phyloP scores from a whole-genome alignment of 2,329 filamentous ascomycete genomes.

The Pezicula carpinea region DNA sequence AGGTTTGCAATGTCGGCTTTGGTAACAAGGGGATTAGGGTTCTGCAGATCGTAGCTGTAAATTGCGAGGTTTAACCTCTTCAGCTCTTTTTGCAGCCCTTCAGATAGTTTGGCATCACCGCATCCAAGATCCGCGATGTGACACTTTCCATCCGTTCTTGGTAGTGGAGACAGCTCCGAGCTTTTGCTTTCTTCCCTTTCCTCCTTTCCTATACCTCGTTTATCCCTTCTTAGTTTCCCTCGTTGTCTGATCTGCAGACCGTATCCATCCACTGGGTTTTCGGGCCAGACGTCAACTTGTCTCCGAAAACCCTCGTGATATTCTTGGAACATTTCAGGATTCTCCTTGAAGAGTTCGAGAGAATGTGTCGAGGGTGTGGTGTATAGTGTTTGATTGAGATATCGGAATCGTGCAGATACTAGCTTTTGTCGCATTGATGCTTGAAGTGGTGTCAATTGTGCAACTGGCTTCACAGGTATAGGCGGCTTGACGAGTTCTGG shows the following conservation, averaged over 20 bases:
- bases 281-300: conserved; percentile 93
- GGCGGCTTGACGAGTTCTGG: conserved; percentile 22
- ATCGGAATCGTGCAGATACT: conserved; percentile 89
- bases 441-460: conserved; percentile 86
- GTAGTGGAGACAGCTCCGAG: conserved; percentile 42
- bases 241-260: conserved; percentile 65
- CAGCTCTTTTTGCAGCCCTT: conserved; percentile 57
- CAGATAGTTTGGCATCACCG: conserved; percentile 80
- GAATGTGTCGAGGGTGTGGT: conserved; percentile 82
- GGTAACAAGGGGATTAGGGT: conserved; percentile 71
- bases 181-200: conserved; percentile 10
- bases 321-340: conserved; percentile 90
- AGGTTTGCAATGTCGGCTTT: conserved; percentile 84
- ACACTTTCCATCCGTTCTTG: conserved; percentile 66
- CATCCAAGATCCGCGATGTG: conserved; percentile 90
- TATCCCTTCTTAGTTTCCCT: conserved; percentile 44
- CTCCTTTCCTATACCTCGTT: conserved; percentile 20
- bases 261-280: conserved; percentile 91
- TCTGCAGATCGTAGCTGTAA: conserved; percentile 82
- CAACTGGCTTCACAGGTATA: conserved; percentile 34
- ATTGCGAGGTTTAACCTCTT: conserved; percentile 69
- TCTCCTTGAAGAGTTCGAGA: conserved; percentile 74
- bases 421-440: conserved; percentile 93
- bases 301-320: conserved; percentile 96
- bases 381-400: conserved; percentile 95